Base-by-base conservation (phyloP, 345 rosid species). In the Trapa incisa region DNA sequence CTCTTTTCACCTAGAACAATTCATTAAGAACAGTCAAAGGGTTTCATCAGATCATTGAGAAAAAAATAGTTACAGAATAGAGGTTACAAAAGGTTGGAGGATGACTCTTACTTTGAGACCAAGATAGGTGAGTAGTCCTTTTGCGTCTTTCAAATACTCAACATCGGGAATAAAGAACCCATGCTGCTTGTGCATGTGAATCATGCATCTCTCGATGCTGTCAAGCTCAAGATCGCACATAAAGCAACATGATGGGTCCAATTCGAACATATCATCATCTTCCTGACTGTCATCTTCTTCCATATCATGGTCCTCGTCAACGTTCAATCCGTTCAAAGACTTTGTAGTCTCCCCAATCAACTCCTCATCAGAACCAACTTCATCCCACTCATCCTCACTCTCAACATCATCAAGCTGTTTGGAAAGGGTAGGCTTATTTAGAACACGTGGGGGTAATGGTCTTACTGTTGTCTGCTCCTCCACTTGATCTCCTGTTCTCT, bases 131-230 rank as follows among this genome's bases (percentile, higher is more conserved):
- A 94, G 89, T 66, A 94, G 77, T 63, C 96, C 96, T 75, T 84
- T 70, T 29, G 97, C 97, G 69, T 94, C 95, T 75, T 85, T 94
- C 64, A 94, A 79, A 77, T 81, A 94, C 80, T 86, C 92, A 42
- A 89, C 76, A 68, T 94, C 97, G 12, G 99, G 97, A 70, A 91
- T 75, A 70, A 86, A 89, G 77, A 94, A 94, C 5, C 97, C 96
- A 73, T 94, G 96, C 3, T 84, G 78, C 84, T 83, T 89, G 77
- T 95, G 97, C 99, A 91, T 89, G 80, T 91, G 99, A 77, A 86
- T 89, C 89, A 94, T 91, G 81, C 97, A 94, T 38, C 64, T 80
- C 73, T 91, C 97, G 29, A 89, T 72, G 50, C 72, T 75, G 65
- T 74, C 68, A 63, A 89, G 91, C 54, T 77, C 72, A 22, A 65